Evolutionary conservation across 1,284 basidiomycete genomes (phyloP).

Genomic region (Puccinia polysora): DNA sequence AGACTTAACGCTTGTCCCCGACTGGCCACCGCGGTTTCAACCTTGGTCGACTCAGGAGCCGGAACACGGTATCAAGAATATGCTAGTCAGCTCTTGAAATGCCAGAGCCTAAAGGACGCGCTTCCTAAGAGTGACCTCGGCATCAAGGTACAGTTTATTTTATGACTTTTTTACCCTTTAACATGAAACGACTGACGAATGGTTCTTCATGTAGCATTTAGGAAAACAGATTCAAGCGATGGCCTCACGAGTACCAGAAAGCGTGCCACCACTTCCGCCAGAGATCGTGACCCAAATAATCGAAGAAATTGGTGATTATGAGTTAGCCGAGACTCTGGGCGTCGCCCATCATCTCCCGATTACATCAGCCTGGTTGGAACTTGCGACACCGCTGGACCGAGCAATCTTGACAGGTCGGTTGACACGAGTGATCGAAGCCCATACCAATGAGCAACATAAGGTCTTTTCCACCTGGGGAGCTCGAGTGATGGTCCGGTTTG

Average conservation of each 20-base stretch:
- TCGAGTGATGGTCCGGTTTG: conserved; percentile 64
- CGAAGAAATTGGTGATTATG: conserved; percentile 72
- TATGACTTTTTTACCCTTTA: background rate
- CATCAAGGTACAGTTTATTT: conserved; percentile 15
- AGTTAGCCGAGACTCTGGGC: conserved; percentile 68
- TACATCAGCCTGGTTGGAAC: conserved; percentile 63
- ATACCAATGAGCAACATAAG: conserved; percentile 57
- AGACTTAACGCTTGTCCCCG: conserved; percentile 15
- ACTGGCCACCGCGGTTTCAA: conserved; percentile 23
- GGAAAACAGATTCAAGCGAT: conserved; percentile 22
- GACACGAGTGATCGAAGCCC: conserved; percentile 57
- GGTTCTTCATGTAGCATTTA: conserved; percentile 17
- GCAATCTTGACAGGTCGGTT: conserved; percentile 64
- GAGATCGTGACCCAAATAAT: conserved; percentile 71
- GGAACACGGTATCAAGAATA: conserved; percentile 33
- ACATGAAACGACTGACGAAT: background rate
- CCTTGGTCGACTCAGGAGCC: conserved; percentile 25
- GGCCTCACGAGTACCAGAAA: conserved; percentile 5
- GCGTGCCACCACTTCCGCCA: conserved; percentile 58
- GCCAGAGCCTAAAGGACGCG: conserved; percentile 14
- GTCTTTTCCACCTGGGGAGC: conserved; percentile 67
- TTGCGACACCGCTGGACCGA: conserved; percentile 64
- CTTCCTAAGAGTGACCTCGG: conserved; percentile 8
- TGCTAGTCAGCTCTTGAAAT: conserved; percentile 22
- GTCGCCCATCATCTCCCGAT: conserved; percentile 64